Percentiles rank a stretch among this genome's conserved stretches.
Conservation (phyloP, 108 stramenopile species). For the Nitzschia palea region DNA sequence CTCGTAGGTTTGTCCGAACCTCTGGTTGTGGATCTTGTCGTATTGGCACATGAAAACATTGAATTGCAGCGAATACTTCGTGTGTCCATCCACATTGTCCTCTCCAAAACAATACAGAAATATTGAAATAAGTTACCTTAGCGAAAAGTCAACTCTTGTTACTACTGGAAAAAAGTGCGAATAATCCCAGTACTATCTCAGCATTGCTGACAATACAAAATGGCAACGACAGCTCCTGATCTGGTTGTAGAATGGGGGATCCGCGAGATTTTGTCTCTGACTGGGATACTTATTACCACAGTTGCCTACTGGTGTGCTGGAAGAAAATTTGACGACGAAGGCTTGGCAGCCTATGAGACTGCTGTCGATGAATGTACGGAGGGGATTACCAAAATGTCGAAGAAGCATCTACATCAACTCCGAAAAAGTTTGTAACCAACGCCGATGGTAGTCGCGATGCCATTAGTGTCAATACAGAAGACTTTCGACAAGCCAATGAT, state of each 20-base stretch:
- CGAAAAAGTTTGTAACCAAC: conserved; percentile 16
- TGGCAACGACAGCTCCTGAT: conserved; percentile 1
- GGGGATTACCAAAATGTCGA: conserved; percentile 14
- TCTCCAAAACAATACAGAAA: too few relatives aligned
- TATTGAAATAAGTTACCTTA: too few relatives aligned
- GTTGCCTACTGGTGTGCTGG: conserved; percentile 17
- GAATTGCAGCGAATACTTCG: too few relatives aligned
- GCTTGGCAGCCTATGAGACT: conserved; percentile 8
- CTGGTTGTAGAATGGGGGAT: conserved; percentile 13
- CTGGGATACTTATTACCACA: conserved; percentile 8
- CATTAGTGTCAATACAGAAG: conserved; percentile 20
- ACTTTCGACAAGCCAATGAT: conserved; percentile 1
- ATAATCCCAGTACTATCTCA: too few relatives aligned
- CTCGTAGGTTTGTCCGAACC: too few relatives aligned
- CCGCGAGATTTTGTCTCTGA: conserved; percentile 18
- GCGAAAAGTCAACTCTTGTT: too few relatives aligned
- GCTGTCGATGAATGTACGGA: not conserved
- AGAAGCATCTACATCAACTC: not conserved
- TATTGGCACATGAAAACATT: too few relatives aligned
- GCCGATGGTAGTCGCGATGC: conserved; percentile 20
- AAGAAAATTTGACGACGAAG: conserved; percentile 31
- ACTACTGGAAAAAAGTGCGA: too few relatives aligned
- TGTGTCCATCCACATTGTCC: too few relatives aligned
- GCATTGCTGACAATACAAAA: too few relatives aligned
- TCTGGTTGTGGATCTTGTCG: too few relatives aligned